phyloP scores from a whole-genome alignment of 331 rosid species.

The Telfairia occidentalis region DNA sequence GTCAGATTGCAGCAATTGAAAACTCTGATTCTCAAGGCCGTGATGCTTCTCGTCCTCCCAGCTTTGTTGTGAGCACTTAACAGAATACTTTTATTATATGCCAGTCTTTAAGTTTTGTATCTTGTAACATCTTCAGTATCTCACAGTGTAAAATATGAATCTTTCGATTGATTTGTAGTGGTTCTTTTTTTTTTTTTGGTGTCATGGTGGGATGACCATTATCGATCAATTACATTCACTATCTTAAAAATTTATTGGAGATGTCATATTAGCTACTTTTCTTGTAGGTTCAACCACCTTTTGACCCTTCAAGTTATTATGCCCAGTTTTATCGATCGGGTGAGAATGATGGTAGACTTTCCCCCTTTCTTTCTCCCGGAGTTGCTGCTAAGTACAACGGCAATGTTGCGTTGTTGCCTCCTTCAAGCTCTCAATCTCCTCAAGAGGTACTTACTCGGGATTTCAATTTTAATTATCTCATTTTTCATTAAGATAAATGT shows the following conservation, averaged over 20 bases:
- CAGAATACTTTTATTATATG: constrained; percentile 1
- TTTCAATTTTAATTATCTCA: no score
- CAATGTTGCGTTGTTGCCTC: constrained; percentile 55
- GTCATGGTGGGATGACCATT: neutral
- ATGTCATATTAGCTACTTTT: constrained; percentile 17
- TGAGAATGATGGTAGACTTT: constrained; percentile 71
- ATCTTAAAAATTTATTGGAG: neutral
- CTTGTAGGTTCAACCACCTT: constrained; percentile 61
- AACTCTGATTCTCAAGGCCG: constrained; percentile 70
- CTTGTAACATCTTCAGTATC: neutral
- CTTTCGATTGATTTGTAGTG: neutral
- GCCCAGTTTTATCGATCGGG: constrained; percentile 80
- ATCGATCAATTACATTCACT: neutral
- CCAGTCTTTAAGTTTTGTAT: neutral
- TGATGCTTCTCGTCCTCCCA: constrained; percentile 62
- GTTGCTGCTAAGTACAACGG: constrained; percentile 63
- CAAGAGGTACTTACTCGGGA: constrained; percentile 56
- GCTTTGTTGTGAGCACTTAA: constrained; percentile 55
- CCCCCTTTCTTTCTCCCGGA: constrained; percentile 73
- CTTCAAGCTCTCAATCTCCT: constrained; percentile 57
- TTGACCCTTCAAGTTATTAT: constrained; percentile 73
- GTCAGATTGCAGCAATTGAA: constrained; percentile 64
- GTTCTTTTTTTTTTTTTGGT: neutral
- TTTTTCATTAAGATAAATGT: neutral
- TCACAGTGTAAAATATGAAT: neutral